Evolutionary conservation across 257 asterid genomes (phyloP).

Genomic region (Ophiorrhiza pumila): DNA sequence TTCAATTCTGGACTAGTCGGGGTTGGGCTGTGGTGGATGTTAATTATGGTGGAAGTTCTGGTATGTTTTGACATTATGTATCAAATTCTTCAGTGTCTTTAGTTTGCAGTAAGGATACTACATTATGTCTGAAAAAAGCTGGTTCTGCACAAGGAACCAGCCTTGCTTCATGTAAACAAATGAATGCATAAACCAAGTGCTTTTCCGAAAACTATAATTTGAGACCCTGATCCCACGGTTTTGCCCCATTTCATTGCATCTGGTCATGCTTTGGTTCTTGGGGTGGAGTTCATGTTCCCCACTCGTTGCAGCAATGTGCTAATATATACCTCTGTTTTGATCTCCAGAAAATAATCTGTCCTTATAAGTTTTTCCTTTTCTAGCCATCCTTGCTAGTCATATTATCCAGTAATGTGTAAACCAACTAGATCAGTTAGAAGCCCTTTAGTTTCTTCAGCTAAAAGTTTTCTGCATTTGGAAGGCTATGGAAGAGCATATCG

Average conservation of each 20-base stretch:
- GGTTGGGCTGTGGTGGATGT: constrained; percentile 99
- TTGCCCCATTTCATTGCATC: not conserved
- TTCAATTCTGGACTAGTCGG: constrained; percentile 98
- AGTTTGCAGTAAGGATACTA: not conserved
- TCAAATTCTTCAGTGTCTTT: not conserved
- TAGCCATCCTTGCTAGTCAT: not conserved
- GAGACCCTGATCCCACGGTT: too few relatives aligned
- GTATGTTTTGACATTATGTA: constrained; percentile 27
- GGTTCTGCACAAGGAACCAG: not conserved
- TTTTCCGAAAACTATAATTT: too few relatives aligned
- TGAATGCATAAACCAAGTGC: too few relatives aligned
- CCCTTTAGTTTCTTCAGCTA: too few relatives aligned
- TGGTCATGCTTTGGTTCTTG: not conserved
- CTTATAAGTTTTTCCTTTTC: not conserved
- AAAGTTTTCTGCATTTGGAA: too few relatives aligned
- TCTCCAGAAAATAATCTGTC: not conserved
- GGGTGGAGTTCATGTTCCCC: not conserved
- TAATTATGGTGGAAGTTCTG: constrained; percentile 98
- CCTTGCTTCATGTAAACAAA: not conserved
- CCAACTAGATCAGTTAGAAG: not conserved
- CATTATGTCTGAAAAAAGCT: not conserved
- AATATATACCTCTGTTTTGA: too few relatives aligned
- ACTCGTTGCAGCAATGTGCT: not conserved
- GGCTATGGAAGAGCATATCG: constrained; percentile 96
- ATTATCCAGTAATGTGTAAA: too few relatives aligned